Conservation (phyloP, 768 basidiomycete genomes). For the Peribolospora baueri region DNA sequence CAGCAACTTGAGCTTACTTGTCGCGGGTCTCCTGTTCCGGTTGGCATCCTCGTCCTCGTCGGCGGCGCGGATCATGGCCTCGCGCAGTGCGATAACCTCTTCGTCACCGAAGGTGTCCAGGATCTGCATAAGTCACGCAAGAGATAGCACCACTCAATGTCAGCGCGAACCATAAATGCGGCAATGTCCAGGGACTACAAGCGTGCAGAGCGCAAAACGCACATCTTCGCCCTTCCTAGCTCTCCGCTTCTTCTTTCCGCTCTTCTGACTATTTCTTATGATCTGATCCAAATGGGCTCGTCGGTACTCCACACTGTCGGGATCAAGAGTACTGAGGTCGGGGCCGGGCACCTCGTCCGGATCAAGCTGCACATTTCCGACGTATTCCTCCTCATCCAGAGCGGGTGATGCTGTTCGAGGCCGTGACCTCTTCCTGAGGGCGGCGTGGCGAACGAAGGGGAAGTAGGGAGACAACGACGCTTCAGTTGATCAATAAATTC, state of each 20-base stretch:
- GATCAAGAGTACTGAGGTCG: no score
- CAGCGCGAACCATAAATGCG: no score
- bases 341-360: no score
- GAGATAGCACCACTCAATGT: not conserved
- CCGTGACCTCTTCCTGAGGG: no score
- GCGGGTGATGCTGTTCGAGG: no score
- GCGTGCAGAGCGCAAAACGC: not conserved
- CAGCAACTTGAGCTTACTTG: conserved; percentile 56
- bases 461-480: no score
- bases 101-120: conserved; percentile 72
- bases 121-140: conserved; percentile 7
- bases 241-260: conserved; percentile 9
- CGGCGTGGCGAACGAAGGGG: no score
- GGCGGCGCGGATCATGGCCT: conserved; percentile 65
- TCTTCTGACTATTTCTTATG: not conserved
- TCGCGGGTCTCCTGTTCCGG: conserved; percentile 52
- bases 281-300: no score
- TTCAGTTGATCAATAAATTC: no score
- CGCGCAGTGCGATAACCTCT: conserved; percentile 66
- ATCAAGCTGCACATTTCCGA: no score
- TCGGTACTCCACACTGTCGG: no score
- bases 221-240: conserved; percentile 10
- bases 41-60: conserved; percentile 63
- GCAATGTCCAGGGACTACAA: not conserved
- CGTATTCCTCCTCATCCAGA: no score